These are phyloP conservation scores for Licmophora abbreviata DNA, from an alignment of 108 stramenopile genomes.

Conservation along the genomic window DNA sequence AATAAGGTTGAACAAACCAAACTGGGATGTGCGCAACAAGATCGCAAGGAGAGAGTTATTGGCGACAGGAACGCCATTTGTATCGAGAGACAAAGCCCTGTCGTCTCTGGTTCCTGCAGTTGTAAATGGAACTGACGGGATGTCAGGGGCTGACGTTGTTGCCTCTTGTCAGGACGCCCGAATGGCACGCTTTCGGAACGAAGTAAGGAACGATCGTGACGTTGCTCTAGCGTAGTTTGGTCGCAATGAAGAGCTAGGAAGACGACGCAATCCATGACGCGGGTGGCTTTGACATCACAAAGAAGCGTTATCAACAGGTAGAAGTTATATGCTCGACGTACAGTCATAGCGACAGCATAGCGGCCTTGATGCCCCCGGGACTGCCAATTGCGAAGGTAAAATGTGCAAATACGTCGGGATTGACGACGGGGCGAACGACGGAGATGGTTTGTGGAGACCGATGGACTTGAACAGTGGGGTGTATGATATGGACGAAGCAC, in stretches of 20 bases:
- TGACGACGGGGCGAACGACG: no score
- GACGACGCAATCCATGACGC: background rate
- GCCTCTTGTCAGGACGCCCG: conserved; percentile 57
- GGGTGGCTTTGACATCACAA: background rate
- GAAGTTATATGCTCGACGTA: background rate
- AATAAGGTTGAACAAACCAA: conserved; percentile 38
- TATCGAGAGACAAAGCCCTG: conserved; percentile 23
- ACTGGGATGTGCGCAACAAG: conserved; percentile 37
- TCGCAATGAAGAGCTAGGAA: background rate
- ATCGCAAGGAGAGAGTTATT: conserved; percentile 31
- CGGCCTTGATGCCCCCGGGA: no score
- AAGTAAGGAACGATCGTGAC: background rate
- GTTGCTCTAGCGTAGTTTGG: background rate
- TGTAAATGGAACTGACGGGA: conserved; percentile 36
- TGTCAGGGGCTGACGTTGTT: conserved; percentile 54
- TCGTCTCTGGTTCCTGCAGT: conserved; percentile 36
- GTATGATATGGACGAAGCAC: no score
- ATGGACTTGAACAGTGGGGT: no score
- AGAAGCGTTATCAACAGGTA: background rate
- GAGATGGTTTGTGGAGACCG: no score
- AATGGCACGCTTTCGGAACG: conserved; percentile 19
- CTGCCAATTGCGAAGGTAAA: no score
- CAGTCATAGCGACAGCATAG: no score
- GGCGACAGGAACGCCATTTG: conserved; percentile 21
- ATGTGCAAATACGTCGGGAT: no score